Conservation (phyloP, 2,329 filamentous ascomycete species). For the Trichoderma breve region DNA sequence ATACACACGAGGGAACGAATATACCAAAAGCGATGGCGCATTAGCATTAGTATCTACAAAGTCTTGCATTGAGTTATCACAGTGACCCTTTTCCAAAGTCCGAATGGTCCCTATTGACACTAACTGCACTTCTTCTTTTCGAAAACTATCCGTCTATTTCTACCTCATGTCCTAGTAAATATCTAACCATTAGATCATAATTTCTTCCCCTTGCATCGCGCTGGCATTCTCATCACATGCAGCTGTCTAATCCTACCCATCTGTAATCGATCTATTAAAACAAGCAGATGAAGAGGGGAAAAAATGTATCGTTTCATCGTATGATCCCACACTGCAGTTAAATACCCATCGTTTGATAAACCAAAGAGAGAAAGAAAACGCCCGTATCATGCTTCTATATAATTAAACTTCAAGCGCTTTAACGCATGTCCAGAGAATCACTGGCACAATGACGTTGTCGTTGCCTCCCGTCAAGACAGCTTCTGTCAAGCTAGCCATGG, state of each 20-base stretch:
- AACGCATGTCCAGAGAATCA: constrained; percentile 89
- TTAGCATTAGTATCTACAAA: background rate
- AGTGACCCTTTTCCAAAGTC: background rate
- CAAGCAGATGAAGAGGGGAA: background rate
- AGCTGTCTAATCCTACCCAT: background rate
- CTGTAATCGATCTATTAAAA: background rate
- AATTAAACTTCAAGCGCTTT: constrained; percentile 65
- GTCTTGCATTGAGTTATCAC: background rate
- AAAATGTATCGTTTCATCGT: background rate
- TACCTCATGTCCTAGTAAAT: background rate
- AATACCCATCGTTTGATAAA: background rate
- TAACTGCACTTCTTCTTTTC: background rate
- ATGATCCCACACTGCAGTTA: background rate
- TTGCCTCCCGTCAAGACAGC: constrained; percentile 95
- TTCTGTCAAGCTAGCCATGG: constrained; percentile 85
- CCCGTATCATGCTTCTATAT: constrained; percentile 20
- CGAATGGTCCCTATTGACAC: no score
- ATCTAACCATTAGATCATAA: background rate
- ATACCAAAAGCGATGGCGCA: background rate
- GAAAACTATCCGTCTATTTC: background rate
- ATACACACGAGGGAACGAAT: background rate
- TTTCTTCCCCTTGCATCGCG: background rate
- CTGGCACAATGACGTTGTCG: constrained; percentile 95
- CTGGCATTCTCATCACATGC: background rate
- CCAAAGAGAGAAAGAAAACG: constrained; percentile 17